These are phyloP conservation scores for Cutaneotrichosporon sp. DNA, from an alignment of 1,284 basidiomycete species.

Conservation along the genomic window DNA sequence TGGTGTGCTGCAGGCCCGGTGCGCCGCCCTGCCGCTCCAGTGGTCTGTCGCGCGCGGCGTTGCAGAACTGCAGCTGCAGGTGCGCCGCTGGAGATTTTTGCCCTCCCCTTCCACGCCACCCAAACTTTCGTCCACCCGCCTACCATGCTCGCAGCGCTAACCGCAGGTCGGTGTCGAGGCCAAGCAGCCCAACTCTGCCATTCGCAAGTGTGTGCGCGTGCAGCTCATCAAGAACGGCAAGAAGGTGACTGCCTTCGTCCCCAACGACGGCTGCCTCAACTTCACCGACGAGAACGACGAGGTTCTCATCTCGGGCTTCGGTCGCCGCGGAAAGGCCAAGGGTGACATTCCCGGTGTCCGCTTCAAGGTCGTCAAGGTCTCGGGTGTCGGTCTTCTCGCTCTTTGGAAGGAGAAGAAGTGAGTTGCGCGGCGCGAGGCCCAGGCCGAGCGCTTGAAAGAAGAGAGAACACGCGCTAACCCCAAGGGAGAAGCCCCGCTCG, in stretches of 20 bases:
- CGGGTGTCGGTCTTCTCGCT: slow-evolving; percentile 96
- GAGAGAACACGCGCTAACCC: slow-evolving; percentile 14
- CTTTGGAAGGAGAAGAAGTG: slow-evolving; percentile 98
- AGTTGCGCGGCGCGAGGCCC: slow-evolving; percentile 48
- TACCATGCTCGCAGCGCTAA: neutral
- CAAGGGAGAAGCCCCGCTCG: slow-evolving; percentile 85
- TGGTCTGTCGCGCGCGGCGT: neutral
- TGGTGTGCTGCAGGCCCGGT: no score
- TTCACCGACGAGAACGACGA: slow-evolving; percentile 98
- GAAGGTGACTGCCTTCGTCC: slow-evolving; percentile 92
- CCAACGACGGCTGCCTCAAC: slow-evolving; percentile 98
- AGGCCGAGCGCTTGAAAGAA: neutral
- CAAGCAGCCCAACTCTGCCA: slow-evolving; percentile 96
- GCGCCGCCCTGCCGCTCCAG: no score
- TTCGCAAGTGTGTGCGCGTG: slow-evolving; percentile 99
- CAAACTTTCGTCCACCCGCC: neutral
- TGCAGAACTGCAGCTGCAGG: neutral
- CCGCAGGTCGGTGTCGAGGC: slow-evolving; percentile 62
- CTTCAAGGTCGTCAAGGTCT: slow-evolving; percentile 99
- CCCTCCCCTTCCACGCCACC: neutral
- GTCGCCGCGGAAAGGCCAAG: slow-evolving; percentile 92
- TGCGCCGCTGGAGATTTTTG: neutral
- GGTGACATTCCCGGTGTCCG: slow-evolving; percentile 68
- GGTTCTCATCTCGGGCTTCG: slow-evolving; percentile 99
- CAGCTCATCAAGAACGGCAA: slow-evolving; percentile 99